A percentile compares a stretch with the other conserved stretches of the same genome.
These are phyloP conservation scores for Umbelopsis sp. DNA, from an alignment of 192 early-diverging fungal genomes.

Conservation along the genomic window DNA sequence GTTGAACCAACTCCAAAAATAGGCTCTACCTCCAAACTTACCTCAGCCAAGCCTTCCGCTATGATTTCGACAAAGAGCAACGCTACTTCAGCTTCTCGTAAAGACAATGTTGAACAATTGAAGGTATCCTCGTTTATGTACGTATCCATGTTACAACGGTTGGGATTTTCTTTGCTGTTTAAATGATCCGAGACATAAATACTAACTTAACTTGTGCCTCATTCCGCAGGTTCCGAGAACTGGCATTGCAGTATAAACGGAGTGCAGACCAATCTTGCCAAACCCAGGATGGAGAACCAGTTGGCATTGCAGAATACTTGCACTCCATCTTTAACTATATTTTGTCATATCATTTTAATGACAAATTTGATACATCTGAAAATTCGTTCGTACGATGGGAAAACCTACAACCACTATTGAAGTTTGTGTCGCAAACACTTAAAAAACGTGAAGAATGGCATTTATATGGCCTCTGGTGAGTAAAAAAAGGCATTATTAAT, in stretches of 20 bases:
- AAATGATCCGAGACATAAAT: background rate
- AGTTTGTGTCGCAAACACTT: constrained; percentile 7
- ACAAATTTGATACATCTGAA: constrained; percentile 11
- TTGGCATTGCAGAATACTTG: constrained; percentile 7
- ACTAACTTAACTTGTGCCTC: background rate
- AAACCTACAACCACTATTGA: constrained; percentile 2
- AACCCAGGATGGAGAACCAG: constrained; percentile 1
- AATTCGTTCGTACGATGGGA: constrained; percentile 13
- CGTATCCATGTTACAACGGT: no score
- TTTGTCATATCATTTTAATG: constrained; percentile 8
- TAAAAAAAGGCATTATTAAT: background rate
- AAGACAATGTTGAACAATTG: constrained; percentile 6
- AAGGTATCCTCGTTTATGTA: constrained; percentile 1
- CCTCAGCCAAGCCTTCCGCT: background rate
- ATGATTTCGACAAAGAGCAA: background rate
- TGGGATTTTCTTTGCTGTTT: background rate
- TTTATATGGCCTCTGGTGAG: constrained; percentile 11
- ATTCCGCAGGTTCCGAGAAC: background rate
- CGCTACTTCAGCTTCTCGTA: background rate
- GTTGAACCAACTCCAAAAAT: background rate
- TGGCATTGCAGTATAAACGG: background rate
- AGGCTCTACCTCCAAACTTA: background rate
- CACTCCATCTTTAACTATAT: constrained; percentile 13
- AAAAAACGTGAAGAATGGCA: constrained; percentile 4
- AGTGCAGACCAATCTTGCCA: constrained; percentile 7